Base-by-base conservation (phyloP, 2,329 filamentous ascomycete species). In the Trichoderma oligosporum region DNA sequence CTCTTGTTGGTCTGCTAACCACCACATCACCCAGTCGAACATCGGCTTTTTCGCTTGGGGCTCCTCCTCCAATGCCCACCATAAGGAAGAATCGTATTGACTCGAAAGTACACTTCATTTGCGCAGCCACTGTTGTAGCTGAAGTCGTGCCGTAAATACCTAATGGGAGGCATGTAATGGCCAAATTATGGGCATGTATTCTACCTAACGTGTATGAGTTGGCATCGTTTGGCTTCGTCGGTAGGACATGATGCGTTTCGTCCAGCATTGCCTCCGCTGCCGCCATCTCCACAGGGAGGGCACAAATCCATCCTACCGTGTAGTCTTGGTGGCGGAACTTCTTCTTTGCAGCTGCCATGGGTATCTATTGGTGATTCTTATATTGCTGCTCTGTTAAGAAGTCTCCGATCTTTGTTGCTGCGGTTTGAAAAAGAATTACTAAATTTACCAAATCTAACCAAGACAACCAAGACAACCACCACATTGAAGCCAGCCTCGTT, bases 291-390 rank as follows among this genome's bases (percentile, higher is more conserved):
- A 64, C 29, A 0, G 62, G 62, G 3, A 73, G 60, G 2, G 68
- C 69, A 56, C 68, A 68, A 6, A 72, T 56, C 69, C 69, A 73
- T 44, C 64, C 69, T 6, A 71, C 62, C 2, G 64, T 66, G 45
- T 71, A 73, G 33, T 59, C 39, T 11, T 45, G n/a, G 7, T 45
- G n/a, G 25, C 25, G 25, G 9, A 20, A 45, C 5, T 6, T 16
- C 25, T 31, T 31, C 12, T 1, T 31, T 6, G 42, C 2, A 7
- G n/a, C 16, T 3, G 42, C 25, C 42, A 45, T 45, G 18, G 11
- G 16, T 5, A 45, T 7, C 4, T 7, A 9, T 14, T n/a, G n/a
- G n/a, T n/a, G n/a, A n/a, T n/a, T n/a, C n/a, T n/a, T n/a, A n/a
- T n/a, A n/a, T n/a, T n/a, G n/a, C n/a, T n/a, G n/a, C n/a, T n/a